A percentile compares a stretch with the other conserved stretches of the same genome.
Conservation (phyloP, 2,329 filamentous ascomycete species). For the Lasiodiplodia sp. region DNA sequence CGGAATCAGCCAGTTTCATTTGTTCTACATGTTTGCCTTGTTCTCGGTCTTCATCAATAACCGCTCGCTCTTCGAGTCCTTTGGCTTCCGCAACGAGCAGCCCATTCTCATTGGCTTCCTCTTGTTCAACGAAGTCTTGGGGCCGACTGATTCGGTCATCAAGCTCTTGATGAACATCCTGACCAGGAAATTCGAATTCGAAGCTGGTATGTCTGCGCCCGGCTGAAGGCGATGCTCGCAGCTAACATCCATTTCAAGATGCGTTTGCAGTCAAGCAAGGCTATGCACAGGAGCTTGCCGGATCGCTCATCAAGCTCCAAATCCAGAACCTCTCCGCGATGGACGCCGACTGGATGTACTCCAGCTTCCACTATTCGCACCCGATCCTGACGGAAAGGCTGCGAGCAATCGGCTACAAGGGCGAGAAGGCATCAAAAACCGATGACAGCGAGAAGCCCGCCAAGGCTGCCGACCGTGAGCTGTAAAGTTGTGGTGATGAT, state of each 20-base stretch:
- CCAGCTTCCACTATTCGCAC: constrained; percentile 98
- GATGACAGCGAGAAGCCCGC: constrained; percentile 66
- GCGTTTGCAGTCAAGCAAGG: constrained; percentile 85
- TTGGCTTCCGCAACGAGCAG: constrained; percentile 82
- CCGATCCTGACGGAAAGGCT: constrained; percentile 94
- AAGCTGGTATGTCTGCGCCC: constrained; percentile 69
- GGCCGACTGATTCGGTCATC: constrained; percentile 91
- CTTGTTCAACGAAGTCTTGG: constrained; percentile 94
- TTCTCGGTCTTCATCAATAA: constrained; percentile 99
- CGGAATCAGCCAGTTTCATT: constrained; percentile 80
- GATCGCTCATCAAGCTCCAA: constrained; percentile 94
- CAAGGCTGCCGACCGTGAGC: constrained; percentile 77
- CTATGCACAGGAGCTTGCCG: constrained; percentile 81
- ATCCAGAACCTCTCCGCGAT: constrained; percentile 98
- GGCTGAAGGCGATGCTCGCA: neutral
- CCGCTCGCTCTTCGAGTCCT: constrained; percentile 84
- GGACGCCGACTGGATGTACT: constrained; percentile 99
- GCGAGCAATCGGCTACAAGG: constrained; percentile 87
- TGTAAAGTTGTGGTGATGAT: constrained; percentile 56
- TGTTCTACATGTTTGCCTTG: constrained; percentile 95
- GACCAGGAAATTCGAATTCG: constrained; percentile 92
- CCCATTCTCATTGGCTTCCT: constrained; percentile 98
- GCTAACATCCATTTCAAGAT: constrained; percentile 58
- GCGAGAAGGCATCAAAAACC: constrained; percentile 62
- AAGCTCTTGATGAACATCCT: constrained; percentile 96